A percentile compares a stretch with the other conserved stretches of the same genome.
Conservation (phyloP, 176 grass and related monocot genomes). For the Lolium multiflorum region DNA sequence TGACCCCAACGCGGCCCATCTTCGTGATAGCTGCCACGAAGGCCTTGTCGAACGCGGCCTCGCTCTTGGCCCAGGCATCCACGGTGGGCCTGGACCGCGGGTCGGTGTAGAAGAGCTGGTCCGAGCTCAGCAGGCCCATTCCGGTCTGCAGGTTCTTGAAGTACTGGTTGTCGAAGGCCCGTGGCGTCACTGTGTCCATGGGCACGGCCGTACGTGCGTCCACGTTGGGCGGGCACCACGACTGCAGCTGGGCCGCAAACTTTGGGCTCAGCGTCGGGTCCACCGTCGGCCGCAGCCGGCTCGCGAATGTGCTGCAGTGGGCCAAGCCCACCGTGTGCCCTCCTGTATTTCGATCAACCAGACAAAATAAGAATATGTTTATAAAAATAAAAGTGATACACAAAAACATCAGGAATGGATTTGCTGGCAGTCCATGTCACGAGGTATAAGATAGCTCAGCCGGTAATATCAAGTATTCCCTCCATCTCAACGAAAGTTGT, state of each 20-base stretch:
- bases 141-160: conserved; percentile 74
- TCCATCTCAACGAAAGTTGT: too few relatives aligned
- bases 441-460: too few relatives aligned
- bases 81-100: conserved; percentile 56
- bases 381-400: neutral
- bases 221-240: conserved; percentile 58
- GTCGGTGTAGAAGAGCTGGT: conserved; percentile 74
- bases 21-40: conserved; percentile 55
- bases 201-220: conserved; percentile 63
- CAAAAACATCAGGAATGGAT: too few relatives aligned
- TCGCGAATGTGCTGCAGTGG: conserved; percentile 61
- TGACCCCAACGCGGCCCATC: conserved; percentile 75
- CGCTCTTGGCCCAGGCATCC: conserved; percentile 54
- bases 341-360: conserved; percentile 15
- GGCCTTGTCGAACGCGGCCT: conserved; percentile 50
- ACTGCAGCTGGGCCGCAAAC: conserved; percentile 53
- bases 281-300: conserved; percentile 34
- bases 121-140: conserved; percentile 64
- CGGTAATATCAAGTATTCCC: too few relatives aligned
- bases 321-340: conserved; percentile 75
- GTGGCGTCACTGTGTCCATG: conserved; percentile 55
- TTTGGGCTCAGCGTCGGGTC: conserved; percentile 56
- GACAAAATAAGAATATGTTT: neutral
- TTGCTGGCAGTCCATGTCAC: too few relatives aligned
- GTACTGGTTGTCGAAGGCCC: conserved; percentile 80